Conservation (phyloP, 208 protist genomes). For the Herpetomonas tarakana region DNA sequence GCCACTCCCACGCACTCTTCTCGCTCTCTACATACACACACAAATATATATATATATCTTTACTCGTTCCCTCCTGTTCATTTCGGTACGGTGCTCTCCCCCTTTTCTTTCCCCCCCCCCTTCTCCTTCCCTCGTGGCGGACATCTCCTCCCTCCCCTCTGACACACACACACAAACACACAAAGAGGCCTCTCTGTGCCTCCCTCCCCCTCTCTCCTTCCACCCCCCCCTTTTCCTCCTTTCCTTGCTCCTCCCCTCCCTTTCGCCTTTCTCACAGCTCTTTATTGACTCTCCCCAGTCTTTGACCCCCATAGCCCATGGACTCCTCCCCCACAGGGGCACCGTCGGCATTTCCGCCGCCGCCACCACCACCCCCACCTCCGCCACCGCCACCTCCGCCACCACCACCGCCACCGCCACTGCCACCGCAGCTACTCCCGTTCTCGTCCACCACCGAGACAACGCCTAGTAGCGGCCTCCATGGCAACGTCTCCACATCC, state of each 20-base stretch:
- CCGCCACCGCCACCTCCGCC: neutral
- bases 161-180: neutral
- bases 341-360: no score
- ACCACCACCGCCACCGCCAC: slow-evolving; percentile 7
- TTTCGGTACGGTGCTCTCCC: slow-evolving; percentile 1
- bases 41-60: slow-evolving; percentile 11
- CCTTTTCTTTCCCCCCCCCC: slow-evolving; percentile 3
- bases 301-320: neutral
- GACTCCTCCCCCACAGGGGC: no score
- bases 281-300: neutral
- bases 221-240: neutral
- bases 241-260: neutral
- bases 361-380: neutral
- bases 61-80: slow-evolving; percentile 5
- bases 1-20: no score
- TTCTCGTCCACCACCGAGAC: neutral
- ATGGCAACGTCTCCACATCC: neutral
- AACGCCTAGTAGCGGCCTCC: neutral
- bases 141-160: neutral
- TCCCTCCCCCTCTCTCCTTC: neutral
- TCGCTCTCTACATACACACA: slow-evolving; percentile 11
- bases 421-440: neutral
- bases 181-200: slow-evolving; percentile 4
- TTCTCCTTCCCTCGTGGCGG: neutral
- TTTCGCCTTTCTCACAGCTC: slow-evolving; percentile 1